Evolutionary conservation across 306 rosid species (phyloP).

Genomic region (Oxytropis ochrocephala): DNA sequence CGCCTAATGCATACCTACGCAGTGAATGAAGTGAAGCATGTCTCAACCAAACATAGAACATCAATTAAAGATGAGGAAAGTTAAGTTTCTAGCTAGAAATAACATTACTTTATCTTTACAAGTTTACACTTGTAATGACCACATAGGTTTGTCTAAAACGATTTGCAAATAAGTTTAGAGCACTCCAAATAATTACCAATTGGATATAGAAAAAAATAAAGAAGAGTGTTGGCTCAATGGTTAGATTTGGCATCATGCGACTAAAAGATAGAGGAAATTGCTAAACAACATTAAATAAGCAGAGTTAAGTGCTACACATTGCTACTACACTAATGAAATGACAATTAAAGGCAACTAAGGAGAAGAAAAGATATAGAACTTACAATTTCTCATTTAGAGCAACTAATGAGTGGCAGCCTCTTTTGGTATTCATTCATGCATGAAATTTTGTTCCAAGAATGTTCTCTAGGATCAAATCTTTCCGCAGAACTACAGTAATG

Average conservation of each 20-base stretch:
- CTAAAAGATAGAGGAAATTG: neutral
- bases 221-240: neutral
- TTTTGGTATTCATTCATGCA: slow-evolving; percentile 40
- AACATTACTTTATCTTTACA: neutral
- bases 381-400: slow-evolving; percentile 55
- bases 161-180: slow-evolving; percentile 6
- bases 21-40: neutral
- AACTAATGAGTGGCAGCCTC: slow-evolving; percentile 48
- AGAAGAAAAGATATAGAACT: slow-evolving; percentile 25
- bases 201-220: neutral
- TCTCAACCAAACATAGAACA: neutral
- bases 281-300: neutral
- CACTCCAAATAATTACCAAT: neutral
- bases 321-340: neutral
- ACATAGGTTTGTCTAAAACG: neutral
- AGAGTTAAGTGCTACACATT: neutral
- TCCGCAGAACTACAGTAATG: slow-evolving; percentile 58
- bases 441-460: slow-evolving; percentile 57
- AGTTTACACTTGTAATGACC: neutral
- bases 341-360: slow-evolving; percentile 3
- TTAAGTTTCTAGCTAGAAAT: neutral
- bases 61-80: neutral
- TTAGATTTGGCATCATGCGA: neutral
- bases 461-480: slow-evolving; percentile 83
- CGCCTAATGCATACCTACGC: slow-evolving; percentile 63